Evolutionary conservation across 257 asterid genomes (phyloP), one percentile per base, ranked within the genome.

Genomic region (Petunia axillaris): DNA sequence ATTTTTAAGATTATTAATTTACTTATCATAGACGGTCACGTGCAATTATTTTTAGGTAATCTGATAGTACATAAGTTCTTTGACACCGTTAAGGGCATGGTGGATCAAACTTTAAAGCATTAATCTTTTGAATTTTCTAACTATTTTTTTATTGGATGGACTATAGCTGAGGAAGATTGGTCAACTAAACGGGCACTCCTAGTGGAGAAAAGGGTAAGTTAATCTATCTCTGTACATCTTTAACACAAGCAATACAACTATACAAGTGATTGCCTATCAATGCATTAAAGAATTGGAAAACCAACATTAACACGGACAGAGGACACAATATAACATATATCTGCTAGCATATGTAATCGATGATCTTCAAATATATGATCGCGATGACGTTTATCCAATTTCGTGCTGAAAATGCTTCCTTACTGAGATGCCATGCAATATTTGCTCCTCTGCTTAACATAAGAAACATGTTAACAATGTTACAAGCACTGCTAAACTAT

Each of bases 121-220:
- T 39, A 41, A 11, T 2, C 36, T 44, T 8, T 16, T 68, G 14
- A 43, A 65, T 77, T 58, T 16, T 8, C 36, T 82, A 10, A 55
- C 81, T 81, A 37, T 16, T 76, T 66, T 78, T 43, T 55, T 50
- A 59, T 86, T 82, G 85, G 87, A 80, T 84, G 89, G 83, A 87
- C 25, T 25, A 79, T 88, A 95, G 98, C 98, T 87, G 99, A 93
- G 83, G 97, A 91, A 88, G 97, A 93, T 1, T 95, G 99, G 99
- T 91, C 87, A 85, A 91, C 82, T 43, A 93, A 95, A 83, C 59
- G 97, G n/a, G 91, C 89, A 76, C 76, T 82, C 80, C 83, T 95
- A 80, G 86, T 90, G 13, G 93, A 93, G 89, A 95, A 92, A 80
- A 95, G 87, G 97, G 96, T 94, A 85, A 58, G 11, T 3, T 16